Base-by-base conservation (phyloP, 768 basidiomycete species). In the Tulasnella sp. region DNA sequence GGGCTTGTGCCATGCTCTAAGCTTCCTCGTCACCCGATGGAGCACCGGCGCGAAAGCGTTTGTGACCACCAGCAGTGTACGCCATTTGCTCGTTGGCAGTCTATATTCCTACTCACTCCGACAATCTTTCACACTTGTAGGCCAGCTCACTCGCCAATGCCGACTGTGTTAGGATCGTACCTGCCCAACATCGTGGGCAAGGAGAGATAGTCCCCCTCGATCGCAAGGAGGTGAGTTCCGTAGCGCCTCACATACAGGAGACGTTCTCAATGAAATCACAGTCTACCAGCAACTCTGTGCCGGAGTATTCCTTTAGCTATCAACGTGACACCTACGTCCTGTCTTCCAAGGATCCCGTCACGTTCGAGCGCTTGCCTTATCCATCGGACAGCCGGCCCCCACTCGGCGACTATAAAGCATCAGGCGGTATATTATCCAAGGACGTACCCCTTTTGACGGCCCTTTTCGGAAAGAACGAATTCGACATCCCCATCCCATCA, bases 401-500 rank as follows among this genome's bases (percentile, higher is more conserved):
- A 0, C 86, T 97, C 6, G 86, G 87, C 3, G 86, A 88, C 12
- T 96, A 93, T 83, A 83, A 84, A 67, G 45, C 78, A 17, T 74
- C 83, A 5, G 85, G 84, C n/a, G 88, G 90, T 7, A 86, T 97
- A 40, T 79, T 84, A 1, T 79, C 83, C 0, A 80, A 83, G 0
- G 84, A 87, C 38, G 84, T 91, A 25, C 85, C 88, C 0, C 83
- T 85, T 0, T 84, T 93, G 34, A 83, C 85, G 54, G 85, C 85
- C 8, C 85, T 96, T 29, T 99, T 94, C 81, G 97, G 97, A 75
- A 89, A 89, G 79, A 99, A 99, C 84, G 93, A 94, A 81, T 99
- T 98, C 84, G 90, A 97, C 82, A 98, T 99, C 78, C 97, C 97
- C 2, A 93, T 99, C 54, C 97, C 97, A 8, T 92, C 93, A 0